These are phyloP conservation scores for Coemansia sp. DNA, from an alignment of 192 early-diverging fungal species.

Conservation along the genomic window DNA sequence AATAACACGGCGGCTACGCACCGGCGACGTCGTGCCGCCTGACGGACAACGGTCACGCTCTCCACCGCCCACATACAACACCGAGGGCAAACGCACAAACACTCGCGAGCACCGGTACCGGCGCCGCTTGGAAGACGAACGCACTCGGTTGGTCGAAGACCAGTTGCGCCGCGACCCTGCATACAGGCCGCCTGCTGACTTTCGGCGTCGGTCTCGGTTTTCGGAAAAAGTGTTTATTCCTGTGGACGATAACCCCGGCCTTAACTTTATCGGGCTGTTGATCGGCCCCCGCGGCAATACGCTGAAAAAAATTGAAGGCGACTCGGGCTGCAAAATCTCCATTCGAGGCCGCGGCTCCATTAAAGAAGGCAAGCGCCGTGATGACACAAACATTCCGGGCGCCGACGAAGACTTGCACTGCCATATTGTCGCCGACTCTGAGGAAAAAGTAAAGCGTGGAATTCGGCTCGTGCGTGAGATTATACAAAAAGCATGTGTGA, in stretches of 20 bases:
- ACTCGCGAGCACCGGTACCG: constrained; percentile 91
- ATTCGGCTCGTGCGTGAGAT: constrained; percentile 88
- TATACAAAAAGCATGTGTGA: constrained; percentile 88
- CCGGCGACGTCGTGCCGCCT: constrained; percentile 78
- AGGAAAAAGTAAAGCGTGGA: constrained; percentile 84
- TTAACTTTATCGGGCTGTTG: constrained; percentile 96
- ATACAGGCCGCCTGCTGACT: constrained; percentile 90
- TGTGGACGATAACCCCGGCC: constrained; percentile 91
- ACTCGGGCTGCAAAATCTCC: constrained; percentile 92
- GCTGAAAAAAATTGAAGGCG: constrained; percentile 91
- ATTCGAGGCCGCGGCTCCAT: constrained; percentile 95
- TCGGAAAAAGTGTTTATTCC: constrained; percentile 97
- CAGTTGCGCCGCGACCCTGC: constrained; percentile 72
- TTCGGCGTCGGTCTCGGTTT: constrained; percentile 76
- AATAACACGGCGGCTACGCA: constrained; percentile 76
- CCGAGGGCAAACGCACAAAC: constrained; percentile 93
- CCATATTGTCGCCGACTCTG: constrained; percentile 83
- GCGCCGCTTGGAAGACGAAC: constrained; percentile 91
- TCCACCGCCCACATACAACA: constrained; percentile 88
- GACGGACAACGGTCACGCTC: constrained; percentile 82
- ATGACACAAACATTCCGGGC: constrained; percentile 61
- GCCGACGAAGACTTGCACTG: constrained; percentile 89
- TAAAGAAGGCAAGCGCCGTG: constrained; percentile 84
- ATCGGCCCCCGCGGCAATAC: constrained; percentile 98
- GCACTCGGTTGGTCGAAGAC: constrained; percentile 80